These are phyloP conservation scores for Lachnellula suecica DNA, from an alignment of 2,329 filamentous ascomycete species.

Conservation along the genomic window DNA sequence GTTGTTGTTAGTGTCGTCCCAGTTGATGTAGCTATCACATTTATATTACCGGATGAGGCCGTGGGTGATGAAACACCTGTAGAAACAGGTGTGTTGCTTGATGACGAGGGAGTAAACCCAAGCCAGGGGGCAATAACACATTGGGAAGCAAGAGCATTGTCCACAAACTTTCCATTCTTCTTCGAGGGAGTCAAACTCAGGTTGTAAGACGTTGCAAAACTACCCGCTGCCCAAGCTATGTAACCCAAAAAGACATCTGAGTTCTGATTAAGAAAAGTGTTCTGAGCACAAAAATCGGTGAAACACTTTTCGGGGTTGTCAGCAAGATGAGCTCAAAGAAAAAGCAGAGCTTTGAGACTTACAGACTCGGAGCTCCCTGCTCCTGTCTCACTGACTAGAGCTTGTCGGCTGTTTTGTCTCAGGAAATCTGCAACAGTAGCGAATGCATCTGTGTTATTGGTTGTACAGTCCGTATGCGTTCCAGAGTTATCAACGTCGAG, in stretches of 20 bases:
- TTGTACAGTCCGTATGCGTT: constrained; percentile 49
- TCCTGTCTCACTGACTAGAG: constrained; percentile 50
- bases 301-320: constrained; percentile 13
- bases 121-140: constrained; percentile 25
- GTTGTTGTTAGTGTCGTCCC: too few species aligned
- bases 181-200: constrained; percentile 24
- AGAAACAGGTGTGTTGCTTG: too few species aligned
- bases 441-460: constrained; percentile 51
- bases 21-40: too few species aligned
- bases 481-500: constrained; percentile 59
- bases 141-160: constrained; percentile 22
- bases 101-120: too few species aligned
- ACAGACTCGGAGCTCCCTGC: constrained; percentile 28
- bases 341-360: neutral
- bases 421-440: constrained; percentile 45
- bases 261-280: constrained; percentile 27
- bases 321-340: neutral
- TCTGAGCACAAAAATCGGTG: constrained; percentile 25
- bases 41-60: too few species aligned
- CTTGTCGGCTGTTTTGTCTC: constrained; percentile 46
- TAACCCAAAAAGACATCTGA: constrained; percentile 38
- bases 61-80: too few species aligned
- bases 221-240: constrained; percentile 38
- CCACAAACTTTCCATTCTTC: constrained; percentile 21
- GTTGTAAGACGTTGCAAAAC: constrained; percentile 27